phyloP scores from a whole-genome alignment of 1,284 basidiomycete species.

The Hemileia vastatrix region DNA sequence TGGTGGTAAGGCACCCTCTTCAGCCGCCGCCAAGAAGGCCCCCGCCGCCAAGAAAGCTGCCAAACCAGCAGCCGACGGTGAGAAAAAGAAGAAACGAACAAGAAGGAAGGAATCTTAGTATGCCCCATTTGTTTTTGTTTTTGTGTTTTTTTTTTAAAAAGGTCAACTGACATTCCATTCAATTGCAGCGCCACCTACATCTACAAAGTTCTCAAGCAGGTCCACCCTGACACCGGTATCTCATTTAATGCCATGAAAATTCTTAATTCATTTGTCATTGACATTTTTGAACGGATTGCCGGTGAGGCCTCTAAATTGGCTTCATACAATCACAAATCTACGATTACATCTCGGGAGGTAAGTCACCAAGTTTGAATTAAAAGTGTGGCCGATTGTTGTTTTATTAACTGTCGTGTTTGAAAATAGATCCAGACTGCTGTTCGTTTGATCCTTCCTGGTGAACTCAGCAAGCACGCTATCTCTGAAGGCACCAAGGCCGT shows the following conservation, averaged over 20 bases:
- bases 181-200: constrained; percentile 56
- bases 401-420: neutral
- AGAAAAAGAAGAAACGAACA: constrained; percentile 57
- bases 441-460: constrained; percentile 79
- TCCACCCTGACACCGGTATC: constrained; percentile 94
- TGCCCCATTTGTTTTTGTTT: neutral
- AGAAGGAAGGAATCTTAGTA: constrained; percentile 53
- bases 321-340: constrained; percentile 84
- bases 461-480: constrained; percentile 70
- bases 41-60: constrained; percentile 23
- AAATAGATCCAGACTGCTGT: constrained; percentile 70
- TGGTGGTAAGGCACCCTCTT: constrained; percentile 52
- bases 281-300: constrained; percentile 83
- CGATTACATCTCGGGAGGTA: constrained; percentile 74
- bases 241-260: constrained; percentile 95
- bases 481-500: constrained; percentile 58
- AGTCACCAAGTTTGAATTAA: neutral
- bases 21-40: constrained; percentile 52
- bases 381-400: neutral
- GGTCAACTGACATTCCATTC: constrained; percentile 20
- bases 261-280: constrained; percentile 58
- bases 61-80: constrained; percentile 50
- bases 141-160: constrained; percentile 26
- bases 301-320: constrained; percentile 83
- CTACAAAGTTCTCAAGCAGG: constrained; percentile 80